A percentile compares a stretch with the other conserved stretches of the same genome.
These are phyloP conservation scores for Capsicum rhomboideum DNA, from an alignment of 257 asterid genomes.

Conservation along the genomic window DNA sequence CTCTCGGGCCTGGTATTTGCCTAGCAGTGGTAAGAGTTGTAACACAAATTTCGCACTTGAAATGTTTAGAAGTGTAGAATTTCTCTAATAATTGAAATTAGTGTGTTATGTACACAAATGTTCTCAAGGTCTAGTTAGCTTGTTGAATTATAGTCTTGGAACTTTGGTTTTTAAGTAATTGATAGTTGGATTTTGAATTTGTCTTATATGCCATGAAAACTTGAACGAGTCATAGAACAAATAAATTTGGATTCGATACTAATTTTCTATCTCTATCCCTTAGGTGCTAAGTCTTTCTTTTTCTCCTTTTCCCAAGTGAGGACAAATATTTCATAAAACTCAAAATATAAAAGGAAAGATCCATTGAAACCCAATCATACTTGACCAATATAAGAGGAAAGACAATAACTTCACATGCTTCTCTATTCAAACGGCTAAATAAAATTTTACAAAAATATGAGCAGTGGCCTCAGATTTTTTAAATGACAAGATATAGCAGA, in stretches of 20 bases:
- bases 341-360: background rate
- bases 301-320: background rate
- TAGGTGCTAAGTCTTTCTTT: background rate
- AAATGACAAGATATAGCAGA: background rate
- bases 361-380: background rate
- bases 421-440: conserved; percentile 1
- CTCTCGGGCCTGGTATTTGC: background rate
- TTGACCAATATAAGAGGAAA: background rate
- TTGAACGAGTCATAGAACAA: background rate
- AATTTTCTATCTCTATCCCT: background rate
- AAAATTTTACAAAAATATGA: background rate
- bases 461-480: background rate
- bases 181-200: background rate
- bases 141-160: background rate
- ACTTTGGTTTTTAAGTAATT: background rate
- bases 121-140: background rate
- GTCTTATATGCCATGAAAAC: background rate
- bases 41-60: background rate
- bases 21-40: background rate
- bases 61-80: background rate
- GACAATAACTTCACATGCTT: conserved; percentile 1
- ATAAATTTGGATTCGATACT: background rate
- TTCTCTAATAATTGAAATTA: background rate
- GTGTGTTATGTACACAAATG: background rate
- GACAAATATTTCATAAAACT: background rate